Conservation (phyloP, 1,284 basidiomycete genomes). For the Pseudomicrostroma phylloplanum region DNA sequence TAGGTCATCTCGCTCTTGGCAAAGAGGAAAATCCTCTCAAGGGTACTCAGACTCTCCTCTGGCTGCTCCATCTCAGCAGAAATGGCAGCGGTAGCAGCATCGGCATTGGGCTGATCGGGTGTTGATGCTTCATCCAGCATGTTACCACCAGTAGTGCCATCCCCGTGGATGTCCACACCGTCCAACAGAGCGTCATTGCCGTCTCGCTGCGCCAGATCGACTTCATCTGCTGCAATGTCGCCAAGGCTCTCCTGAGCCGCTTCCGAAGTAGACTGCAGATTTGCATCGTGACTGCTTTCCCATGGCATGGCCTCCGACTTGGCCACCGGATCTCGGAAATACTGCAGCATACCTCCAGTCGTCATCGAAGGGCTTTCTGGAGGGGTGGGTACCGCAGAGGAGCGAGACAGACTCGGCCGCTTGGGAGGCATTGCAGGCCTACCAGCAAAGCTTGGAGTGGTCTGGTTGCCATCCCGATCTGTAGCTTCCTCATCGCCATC, state of each 20-base stretch:
- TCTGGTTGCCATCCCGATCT: slow-evolving; percentile 4
- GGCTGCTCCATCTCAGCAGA: background rate
- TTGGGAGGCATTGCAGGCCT: slow-evolving; percentile 25
- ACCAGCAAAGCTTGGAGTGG: background rate
- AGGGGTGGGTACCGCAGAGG: slow-evolving; percentile 21
- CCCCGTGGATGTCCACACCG: background rate
- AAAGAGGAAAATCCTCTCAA: slow-evolving; percentile 91
- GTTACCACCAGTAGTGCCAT: too few relatives aligned
- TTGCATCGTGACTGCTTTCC: background rate
- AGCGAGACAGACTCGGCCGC: slow-evolving; percentile 36
- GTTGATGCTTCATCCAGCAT: too few relatives aligned
- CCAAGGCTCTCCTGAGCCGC: background rate
- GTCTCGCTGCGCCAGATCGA: background rate
- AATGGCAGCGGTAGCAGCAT: background rate
- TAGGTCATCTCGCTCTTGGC: slow-evolving; percentile 71
- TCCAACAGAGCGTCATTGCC: slow-evolving; percentile 7
- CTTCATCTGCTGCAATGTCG: slow-evolving; percentile 4
- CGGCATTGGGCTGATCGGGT: background rate
- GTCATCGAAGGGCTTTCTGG: too few relatives aligned
- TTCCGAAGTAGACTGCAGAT: background rate
- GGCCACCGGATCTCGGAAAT: background rate
- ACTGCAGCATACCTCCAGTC: background rate
- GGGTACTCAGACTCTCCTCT: slow-evolving; percentile 58
- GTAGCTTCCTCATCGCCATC: slow-evolving; percentile 12
- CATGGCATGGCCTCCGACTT: background rate